Percentiles rank a stretch among this genome's conserved stretches.
Conservation (phyloP, 2,329 filamentous ascomycete species). For the Aspergillus nomiae region DNA sequence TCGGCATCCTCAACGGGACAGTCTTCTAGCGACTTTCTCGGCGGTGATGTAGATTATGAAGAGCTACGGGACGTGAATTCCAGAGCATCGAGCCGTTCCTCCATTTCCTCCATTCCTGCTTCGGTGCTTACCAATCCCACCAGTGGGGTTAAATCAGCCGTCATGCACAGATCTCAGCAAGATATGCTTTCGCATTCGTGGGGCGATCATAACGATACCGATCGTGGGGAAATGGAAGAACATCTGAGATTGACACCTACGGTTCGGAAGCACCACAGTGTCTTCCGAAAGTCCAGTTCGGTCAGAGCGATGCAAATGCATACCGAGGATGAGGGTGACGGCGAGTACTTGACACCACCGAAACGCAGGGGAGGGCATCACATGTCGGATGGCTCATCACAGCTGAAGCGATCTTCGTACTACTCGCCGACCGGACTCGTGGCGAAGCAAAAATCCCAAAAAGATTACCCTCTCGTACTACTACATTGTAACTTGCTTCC, state of each 20-base stretch:
- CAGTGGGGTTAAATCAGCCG: constrained; percentile 26
- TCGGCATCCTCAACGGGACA: constrained; percentile 35
- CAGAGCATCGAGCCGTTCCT: constrained; percentile 42
- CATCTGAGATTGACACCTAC: constrained; percentile 26
- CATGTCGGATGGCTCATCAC: constrained; percentile 34
- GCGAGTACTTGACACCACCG: constrained; percentile 41
- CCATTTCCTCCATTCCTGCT: constrained; percentile 43
- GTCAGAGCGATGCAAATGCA: constrained; percentile 49
- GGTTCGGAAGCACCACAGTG: constrained; percentile 36
- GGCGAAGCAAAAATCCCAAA: constrained; percentile 38
- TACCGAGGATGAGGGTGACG: constrained; percentile 44
- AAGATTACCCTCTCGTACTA: constrained; percentile 60
- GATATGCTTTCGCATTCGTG: constrained; percentile 19
- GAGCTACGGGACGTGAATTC: constrained; percentile 27
- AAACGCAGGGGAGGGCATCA: constrained; percentile 31
- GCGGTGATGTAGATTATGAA: constrained; percentile 31
- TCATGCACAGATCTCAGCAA: constrained; percentile 21
- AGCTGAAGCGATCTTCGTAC: constrained; percentile 36
- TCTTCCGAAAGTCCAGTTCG: constrained; percentile 49
- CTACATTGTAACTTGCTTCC: constrained; percentile 63
- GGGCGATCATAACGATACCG: constrained; percentile 18
- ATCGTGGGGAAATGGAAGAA: constrained; percentile 19
- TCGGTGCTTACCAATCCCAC: constrained; percentile 39
- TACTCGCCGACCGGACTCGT: constrained; percentile 34
- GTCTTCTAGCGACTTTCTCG: constrained; percentile 30